Evolutionary conservation across 305 asterid species (phyloP).

Genomic region (Rubia peregrina): DNA sequence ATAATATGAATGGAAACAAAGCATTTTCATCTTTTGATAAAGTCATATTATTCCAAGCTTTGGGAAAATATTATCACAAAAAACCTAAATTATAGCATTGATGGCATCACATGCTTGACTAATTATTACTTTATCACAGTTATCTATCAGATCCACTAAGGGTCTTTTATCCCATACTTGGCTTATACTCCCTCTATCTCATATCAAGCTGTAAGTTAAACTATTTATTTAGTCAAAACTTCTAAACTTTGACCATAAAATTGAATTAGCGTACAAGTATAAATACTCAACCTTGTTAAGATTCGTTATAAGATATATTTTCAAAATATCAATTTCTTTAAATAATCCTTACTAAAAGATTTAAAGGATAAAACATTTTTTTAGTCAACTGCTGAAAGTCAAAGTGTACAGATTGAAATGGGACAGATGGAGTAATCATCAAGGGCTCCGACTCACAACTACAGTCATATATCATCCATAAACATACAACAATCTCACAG

Average conservation of each 20-base stretch:
- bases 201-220: no score
- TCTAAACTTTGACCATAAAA: no score
- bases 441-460: not conserved
- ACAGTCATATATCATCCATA: not conserved
- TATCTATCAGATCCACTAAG: not conserved
- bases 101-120: not conserved
- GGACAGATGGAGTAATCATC: not conserved
- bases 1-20: not conserved
- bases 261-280: no score
- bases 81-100: not conserved
- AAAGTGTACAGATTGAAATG: no score
- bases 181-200: not conserved
- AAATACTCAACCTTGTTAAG: no score
- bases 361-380: no score
- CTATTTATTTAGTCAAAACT: no score
- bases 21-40: not conserved
- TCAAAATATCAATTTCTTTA: no score
- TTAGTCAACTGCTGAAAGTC: no score
- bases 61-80: not conserved
- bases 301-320: no score
- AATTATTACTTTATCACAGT: not conserved
- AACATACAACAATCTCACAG: not conserved
- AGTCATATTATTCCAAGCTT: not conserved
- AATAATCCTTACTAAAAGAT: no score
- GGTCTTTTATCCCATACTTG: slow-evolving; percentile 2